Evolutionary conservation across 140 eudicot species (phyloP).

Genomic region (Stevia rebaudiana): DNA sequence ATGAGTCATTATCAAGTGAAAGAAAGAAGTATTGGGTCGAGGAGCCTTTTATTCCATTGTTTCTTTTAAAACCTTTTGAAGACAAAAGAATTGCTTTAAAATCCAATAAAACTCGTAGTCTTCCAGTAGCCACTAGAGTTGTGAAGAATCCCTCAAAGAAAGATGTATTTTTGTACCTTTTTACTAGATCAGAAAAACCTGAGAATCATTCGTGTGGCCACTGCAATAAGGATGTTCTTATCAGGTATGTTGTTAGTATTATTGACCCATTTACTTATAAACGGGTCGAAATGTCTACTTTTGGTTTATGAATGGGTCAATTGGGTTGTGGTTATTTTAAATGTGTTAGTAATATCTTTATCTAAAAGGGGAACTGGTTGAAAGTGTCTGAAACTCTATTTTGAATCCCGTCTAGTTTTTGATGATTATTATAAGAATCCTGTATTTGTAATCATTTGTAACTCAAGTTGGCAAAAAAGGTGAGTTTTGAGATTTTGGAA

Average conservation of each 20-base stretch:
- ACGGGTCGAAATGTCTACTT: not conserved
- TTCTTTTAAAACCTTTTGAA: conserved; percentile 72
- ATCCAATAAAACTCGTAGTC: conserved; percentile 39
- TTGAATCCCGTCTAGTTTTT: not conserved
- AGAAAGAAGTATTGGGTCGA: conserved; percentile 90
- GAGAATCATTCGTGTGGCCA: conserved; percentile 65
- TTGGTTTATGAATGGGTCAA: not conserved
- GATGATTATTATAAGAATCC: not conserved
- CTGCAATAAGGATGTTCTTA: conserved; percentile 69
- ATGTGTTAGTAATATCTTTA: not conserved
- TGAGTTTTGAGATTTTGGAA: not conserved
- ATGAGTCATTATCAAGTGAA: conserved; percentile 56
- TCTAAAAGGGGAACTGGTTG: not conserved
- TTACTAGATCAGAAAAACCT: conserved; percentile 51
- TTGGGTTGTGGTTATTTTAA: conserved; percentile 1
- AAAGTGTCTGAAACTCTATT: not conserved
- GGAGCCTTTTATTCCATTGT: conserved; percentile 72
- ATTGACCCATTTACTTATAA: not conserved
- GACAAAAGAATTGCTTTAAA: conserved; percentile 69
- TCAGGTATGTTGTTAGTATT: conserved; percentile 45
- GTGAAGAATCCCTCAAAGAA: conserved; percentile 33
- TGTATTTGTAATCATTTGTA: not conserved
- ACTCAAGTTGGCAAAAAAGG: too few species aligned
- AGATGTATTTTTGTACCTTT: conserved; percentile 66
- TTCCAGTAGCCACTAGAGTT: conserved; percentile 26